Evolutionary conservation across 2,329 filamentous ascomycete genomes (phyloP).

Genomic region (Fusarium duplospermum): DNA sequence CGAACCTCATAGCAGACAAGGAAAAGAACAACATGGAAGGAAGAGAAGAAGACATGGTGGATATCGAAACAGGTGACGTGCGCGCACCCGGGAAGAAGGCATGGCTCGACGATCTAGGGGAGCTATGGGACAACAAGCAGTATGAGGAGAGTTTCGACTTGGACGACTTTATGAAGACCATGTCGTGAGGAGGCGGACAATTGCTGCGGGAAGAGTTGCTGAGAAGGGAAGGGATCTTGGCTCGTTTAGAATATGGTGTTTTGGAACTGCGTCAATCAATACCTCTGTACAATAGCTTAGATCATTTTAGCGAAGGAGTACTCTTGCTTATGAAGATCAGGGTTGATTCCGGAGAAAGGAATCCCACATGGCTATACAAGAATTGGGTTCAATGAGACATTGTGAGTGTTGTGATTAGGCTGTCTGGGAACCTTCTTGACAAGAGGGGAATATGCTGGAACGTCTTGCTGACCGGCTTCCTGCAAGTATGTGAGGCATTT

Average conservation of each 20-base stretch:
- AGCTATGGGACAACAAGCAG: slow-evolving; percentile 96
- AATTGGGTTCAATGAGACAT: neutral
- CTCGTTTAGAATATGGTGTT: slow-evolving; percentile 34
- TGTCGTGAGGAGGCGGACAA: slow-evolving; percentile 67
- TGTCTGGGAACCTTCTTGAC: neutral
- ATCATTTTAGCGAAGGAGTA: slow-evolving; percentile 46
- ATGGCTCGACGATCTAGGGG: slow-evolving; percentile 93
- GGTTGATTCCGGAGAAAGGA: slow-evolving; percentile 5
- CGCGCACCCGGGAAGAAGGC: slow-evolving; percentile 97
- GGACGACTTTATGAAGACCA: slow-evolving; percentile 93
- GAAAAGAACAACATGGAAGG: slow-evolving; percentile 68
- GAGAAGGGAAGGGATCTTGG: slow-evolving; percentile 12
- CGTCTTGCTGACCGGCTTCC: neutral
- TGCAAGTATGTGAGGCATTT: neutral
- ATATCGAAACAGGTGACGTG: slow-evolving; percentile 91
- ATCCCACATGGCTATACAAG: slow-evolving; percentile 2
- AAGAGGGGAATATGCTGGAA: neutral
- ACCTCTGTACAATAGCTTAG: slow-evolving; percentile 42
- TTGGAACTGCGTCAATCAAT: slow-evolving; percentile 33
- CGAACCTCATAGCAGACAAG: slow-evolving; percentile 72
- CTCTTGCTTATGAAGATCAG: slow-evolving; percentile 40
- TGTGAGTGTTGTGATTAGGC: neutral
- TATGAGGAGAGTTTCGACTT: slow-evolving; percentile 99
- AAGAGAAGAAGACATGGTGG: slow-evolving; percentile 87
- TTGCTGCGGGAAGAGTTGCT: slow-evolving; percentile 2